Conservation (phyloP, 176 grass and related monocot species). For the Lolium multiflorum region DNA sequence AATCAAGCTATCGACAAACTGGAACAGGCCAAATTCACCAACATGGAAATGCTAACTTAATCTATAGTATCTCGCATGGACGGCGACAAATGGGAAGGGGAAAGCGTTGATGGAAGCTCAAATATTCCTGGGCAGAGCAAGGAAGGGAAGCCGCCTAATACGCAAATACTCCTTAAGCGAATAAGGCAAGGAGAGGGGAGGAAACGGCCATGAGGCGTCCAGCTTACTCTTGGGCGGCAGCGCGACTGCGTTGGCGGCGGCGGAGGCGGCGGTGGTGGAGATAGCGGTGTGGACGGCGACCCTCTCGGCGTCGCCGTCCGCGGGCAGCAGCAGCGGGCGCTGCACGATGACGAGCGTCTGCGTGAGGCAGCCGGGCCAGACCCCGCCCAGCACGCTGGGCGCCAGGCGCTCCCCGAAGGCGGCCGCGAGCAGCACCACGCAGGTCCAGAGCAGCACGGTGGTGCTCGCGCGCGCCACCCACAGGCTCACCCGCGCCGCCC, state of each 20-base stretch:
- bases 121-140: conserved; percentile 39
- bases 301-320: too few relatives aligned
- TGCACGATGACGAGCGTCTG: conserved; percentile 51
- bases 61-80: neutral
- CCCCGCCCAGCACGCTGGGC: conserved; percentile 58
- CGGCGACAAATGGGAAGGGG: neutral
- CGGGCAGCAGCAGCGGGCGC: conserved; percentile 18
- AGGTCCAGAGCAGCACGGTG: conserved; percentile 86
- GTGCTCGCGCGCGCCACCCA: conserved; percentile 76
- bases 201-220: neutral
- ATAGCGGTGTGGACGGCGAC: neutral
- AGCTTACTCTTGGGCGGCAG: conserved; percentile 87
- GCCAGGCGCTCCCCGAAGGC: conserved; percentile 61
- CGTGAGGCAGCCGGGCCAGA: conserved; percentile 73
- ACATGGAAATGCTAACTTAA: neutral
- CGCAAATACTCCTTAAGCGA: conserved; percentile 30
- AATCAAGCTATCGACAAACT: neutral
- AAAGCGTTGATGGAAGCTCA: conserved; percentile 36
- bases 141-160: conserved; percentile 30
- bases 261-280: neutral
- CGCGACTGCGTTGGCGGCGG: conserved; percentile 10
- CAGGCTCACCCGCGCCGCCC: conserved; percentile 68
- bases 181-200: neutral
- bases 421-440: conserved; percentile 69
- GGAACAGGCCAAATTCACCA: neutral